Base-by-base conservation (phyloP, 768 basidiomycete genomes). In the Trametes sanguinea region DNA sequence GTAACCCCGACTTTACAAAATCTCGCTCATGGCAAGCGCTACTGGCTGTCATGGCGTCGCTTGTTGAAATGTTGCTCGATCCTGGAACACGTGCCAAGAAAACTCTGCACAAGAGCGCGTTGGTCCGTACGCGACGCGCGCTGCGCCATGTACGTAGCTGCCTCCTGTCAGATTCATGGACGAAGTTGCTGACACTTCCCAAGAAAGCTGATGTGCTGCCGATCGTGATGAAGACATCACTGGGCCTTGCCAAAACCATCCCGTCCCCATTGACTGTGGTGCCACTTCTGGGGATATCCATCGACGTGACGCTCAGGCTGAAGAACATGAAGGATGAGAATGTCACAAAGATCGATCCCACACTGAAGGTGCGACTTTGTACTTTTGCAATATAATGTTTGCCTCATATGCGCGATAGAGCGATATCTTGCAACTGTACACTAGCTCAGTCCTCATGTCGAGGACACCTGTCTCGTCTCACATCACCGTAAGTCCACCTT, bases 291-390 rank as follows among this genome's bases (percentile, higher is more conserved):
- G 86, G 92, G 2, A 81, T 86, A 7, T 80, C 86, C 1, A 72
- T 93, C 52, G 87, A 88, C 64, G 94, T 95, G 13, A 76, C 84
- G 6, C 76, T 89, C 29, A 84, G 87, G 17, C 76, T 95, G 32
- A 89, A 88, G 73, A 71, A 81, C 67, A 73, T 80, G n/a, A 74
- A 77, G 52, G 78, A 81, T 30, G 74, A 77, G 22, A 75, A 76
- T 27, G 70, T 75, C 51, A 81, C 69, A 46, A 77, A 76, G 30
- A 72, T 85, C 51, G 74, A 81, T 47, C 75, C 74, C 54, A 78
- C 80, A 22, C 67, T 78, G 60, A 85, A 85, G 77, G 84, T 81
- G 14, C 14, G 14, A 64, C 44, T 30, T 46, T 60, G 58, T 30
- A 14, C n/a, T 13, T 62, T 39, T 35, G 32, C 37, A 42, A 2